A percentile compares a stretch with the other conserved stretches of the same genome.
Conservation (phyloP, 2,329 filamentous ascomycete genomes). For the Cytospora chrysosperma region DNA sequence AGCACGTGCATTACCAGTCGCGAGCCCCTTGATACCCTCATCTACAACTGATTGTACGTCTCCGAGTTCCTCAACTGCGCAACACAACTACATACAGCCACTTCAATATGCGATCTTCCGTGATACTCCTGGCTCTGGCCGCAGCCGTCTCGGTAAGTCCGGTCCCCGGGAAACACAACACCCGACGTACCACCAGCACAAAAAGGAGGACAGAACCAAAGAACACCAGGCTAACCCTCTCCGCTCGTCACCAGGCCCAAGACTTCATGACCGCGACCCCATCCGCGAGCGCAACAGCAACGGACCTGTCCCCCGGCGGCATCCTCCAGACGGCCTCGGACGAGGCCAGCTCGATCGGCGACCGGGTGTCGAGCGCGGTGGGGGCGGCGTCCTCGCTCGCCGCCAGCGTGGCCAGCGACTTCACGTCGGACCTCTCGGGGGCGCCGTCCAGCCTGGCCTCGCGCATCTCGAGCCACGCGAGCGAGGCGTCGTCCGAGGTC, state of each 20-base stretch:
- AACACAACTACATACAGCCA: constrained; percentile 10
- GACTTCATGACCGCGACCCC: constrained; percentile 15
- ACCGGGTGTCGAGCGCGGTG: constrained; percentile 28
- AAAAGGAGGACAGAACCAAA: neutral
- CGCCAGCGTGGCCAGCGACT: constrained; percentile 20
- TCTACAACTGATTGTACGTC: neutral
- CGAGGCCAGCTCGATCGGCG: constrained; percentile 7
- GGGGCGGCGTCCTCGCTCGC: constrained; percentile 22
- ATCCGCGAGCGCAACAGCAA: neutral
- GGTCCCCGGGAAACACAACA: neutral
- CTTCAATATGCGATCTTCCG: constrained; percentile 34
- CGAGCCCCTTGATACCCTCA: neutral
- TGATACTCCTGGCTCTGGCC: constrained; percentile 34
- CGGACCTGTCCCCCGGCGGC: constrained; percentile 15
- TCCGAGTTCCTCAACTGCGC: neutral
- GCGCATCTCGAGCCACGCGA: constrained; percentile 27
- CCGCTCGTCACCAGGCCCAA: constrained; percentile 26
- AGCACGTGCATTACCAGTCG: neutral
- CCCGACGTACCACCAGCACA: neutral
- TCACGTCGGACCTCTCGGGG: constrained; percentile 10
- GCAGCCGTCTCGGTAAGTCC: constrained; percentile 33
- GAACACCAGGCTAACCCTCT: neutral
- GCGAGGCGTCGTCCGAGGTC: constrained; percentile 29
- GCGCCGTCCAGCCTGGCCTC: neutral
- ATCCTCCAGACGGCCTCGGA: constrained; percentile 22